phyloP scores from a whole-genome alignment of 2,329 filamentous ascomycete genomes.

The Cladosporium austrohemisphaericum region DNA sequence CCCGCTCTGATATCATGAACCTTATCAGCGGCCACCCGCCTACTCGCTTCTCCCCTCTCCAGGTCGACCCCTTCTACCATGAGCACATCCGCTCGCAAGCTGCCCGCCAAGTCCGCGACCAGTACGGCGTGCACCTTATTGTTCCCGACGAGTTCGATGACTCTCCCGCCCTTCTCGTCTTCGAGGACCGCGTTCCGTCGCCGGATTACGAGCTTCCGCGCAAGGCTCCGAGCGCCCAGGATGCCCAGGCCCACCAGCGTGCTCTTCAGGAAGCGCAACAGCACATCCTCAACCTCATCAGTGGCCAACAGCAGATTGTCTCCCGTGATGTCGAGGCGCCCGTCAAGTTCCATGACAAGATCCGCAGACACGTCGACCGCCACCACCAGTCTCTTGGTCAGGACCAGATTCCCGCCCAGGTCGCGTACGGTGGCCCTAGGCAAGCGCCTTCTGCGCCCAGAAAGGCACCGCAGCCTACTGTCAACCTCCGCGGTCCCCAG shows the following conservation, averaged over 20 bases:
- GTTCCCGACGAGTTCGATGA: slow-evolving; percentile 62
- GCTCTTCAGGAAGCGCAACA: slow-evolving; percentile 57
- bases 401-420: slow-evolving; percentile 55
- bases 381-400: slow-evolving; percentile 50
- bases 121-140: slow-evolving; percentile 70
- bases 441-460: slow-evolving; percentile 41
- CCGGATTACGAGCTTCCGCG: slow-evolving; percentile 54
- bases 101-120: slow-evolving; percentile 59
- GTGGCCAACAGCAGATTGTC: slow-evolving; percentile 53
- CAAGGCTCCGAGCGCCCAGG: slow-evolving; percentile 52
- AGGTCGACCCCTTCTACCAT: slow-evolving; percentile 77
- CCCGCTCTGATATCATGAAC: slow-evolving; percentile 69
- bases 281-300: slow-evolving; percentile 51
- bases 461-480: slow-evolving; percentile 50
- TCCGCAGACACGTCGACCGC: slow-evolving; percentile 55
- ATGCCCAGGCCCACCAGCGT: slow-evolving; percentile 55
- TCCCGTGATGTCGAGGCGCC: slow-evolving; percentile 53
- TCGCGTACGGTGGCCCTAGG: slow-evolving; percentile 46
- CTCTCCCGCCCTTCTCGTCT: slow-evolving; percentile 66
- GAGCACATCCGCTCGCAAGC: slow-evolving; percentile 65
- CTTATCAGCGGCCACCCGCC: slow-evolving; percentile 73
- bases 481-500: slow-evolving; percentile 71
- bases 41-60: slow-evolving; percentile 62
- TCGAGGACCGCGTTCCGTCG: slow-evolving; percentile 59
- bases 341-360: slow-evolving; percentile 61